Conservation (phyloP, 768 basidiomycete genomes). For the Kwoniella dejecticola region DNA sequence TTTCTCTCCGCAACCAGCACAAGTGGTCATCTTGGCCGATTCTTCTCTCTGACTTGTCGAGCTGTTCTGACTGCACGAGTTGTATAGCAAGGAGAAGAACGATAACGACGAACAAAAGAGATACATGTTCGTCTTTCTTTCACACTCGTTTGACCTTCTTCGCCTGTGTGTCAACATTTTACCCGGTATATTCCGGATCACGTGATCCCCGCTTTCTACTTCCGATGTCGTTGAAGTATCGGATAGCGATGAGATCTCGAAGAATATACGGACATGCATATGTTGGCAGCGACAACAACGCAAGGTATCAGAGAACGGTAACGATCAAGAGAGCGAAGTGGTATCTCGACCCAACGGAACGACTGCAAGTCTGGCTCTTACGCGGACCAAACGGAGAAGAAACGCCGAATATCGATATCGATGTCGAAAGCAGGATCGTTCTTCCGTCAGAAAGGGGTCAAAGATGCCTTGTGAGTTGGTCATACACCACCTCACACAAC, state of each 20-base stretch:
- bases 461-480: slow-evolving; percentile 19
- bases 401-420: neutral
- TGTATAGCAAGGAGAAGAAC: neutral
- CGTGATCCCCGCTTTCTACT: neutral
- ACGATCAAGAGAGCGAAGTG: neutral
- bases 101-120: slow-evolving; percentile 1
- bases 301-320: neutral
- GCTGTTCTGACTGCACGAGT: neutral
- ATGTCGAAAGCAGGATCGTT: slow-evolving; percentile 21
- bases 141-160: neutral
- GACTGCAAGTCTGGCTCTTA: neutral
- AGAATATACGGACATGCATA: neutral
- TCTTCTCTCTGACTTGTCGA: neutral
- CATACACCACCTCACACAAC: neutral
- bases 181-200: slow-evolving; percentile 15
- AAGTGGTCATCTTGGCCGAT: slow-evolving; percentile 41
- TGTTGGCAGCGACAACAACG: neutral
- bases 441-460: slow-evolving; percentile 16
- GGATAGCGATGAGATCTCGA: neutral
- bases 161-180: neutral
- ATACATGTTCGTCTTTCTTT: no score
- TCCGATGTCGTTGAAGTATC: neutral
- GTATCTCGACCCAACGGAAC: neutral
- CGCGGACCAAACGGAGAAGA: no score
- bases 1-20: slow-evolving; percentile 64